Percentiles rank a stretch among this genome's conserved stretches.
These are phyloP conservation scores for Aspergillus sclerotiicarbonarius DNA, from an alignment of 495 filamentous ascomycete species.

Conservation along the genomic window DNA sequence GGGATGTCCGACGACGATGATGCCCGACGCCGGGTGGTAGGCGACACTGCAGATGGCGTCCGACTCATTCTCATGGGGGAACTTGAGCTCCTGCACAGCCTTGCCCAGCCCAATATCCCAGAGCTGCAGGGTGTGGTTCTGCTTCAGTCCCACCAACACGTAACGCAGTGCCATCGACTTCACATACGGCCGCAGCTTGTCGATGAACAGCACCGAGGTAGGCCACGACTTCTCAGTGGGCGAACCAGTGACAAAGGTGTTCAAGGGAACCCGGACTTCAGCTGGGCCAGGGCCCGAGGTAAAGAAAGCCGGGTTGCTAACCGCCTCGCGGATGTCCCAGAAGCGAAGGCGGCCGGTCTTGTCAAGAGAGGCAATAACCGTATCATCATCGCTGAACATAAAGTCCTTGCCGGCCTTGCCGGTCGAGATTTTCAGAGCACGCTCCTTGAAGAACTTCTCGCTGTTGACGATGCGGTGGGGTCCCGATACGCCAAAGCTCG, in stretches of 20 bases:
- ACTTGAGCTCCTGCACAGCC: slow-evolving; percentile 92
- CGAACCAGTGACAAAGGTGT: slow-evolving; percentile 74
- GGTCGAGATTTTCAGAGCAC: slow-evolving; percentile 85
- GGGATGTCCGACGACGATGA: slow-evolving; percentile 92
- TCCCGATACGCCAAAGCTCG: slow-evolving; percentile 68
- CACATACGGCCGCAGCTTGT: slow-evolving; percentile 87
- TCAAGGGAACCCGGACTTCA: slow-evolving; percentile 74
- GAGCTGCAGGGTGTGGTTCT: slow-evolving; percentile 97
- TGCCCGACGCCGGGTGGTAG: slow-evolving; percentile 85
- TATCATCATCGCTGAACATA: slow-evolving; percentile 93
- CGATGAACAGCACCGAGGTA: slow-evolving; percentile 90
- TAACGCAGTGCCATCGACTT: slow-evolving; percentile 86
- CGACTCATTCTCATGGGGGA: slow-evolving; percentile 94
- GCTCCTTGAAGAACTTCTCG: slow-evolving; percentile 82
- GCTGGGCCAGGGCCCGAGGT: slow-evolving; percentile 53
- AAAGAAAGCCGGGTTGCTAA: slow-evolving; percentile 56
- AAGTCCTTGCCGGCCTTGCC: slow-evolving; percentile 99
- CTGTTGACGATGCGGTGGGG: slow-evolving; percentile 72
- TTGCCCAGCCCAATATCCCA: slow-evolving; percentile 97
- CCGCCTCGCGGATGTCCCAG: slow-evolving; percentile 87
- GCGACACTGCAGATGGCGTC: slow-evolving; percentile 95
- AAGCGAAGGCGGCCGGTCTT: slow-evolving; percentile 93
- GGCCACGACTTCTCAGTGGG: slow-evolving; percentile 88
- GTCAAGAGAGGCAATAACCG: slow-evolving; percentile 89
- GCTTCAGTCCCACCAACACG: slow-evolving; percentile 95